Evolutionary conservation across 2,329 filamentous ascomycete genomes (phyloP).

Genomic region (Zymoseptoria ardabiliae): DNA sequence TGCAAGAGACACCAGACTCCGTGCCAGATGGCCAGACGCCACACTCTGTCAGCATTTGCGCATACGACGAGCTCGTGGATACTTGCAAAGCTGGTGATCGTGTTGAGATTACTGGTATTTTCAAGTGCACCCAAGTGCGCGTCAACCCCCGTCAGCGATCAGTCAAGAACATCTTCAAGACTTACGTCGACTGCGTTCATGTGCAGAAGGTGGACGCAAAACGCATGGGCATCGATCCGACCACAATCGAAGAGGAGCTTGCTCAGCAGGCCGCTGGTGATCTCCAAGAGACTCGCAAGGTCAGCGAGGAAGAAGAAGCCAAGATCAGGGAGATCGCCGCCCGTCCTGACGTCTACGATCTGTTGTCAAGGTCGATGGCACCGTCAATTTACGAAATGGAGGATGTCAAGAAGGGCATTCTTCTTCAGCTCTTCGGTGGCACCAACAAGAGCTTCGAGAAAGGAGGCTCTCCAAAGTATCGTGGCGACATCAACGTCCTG

Average conservation of each 20-base stretch:
- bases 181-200: conserved; percentile 90
- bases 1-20: conserved; percentile 93
- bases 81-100: conserved; percentile 97
- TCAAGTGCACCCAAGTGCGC: conserved; percentile 86
- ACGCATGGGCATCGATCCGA: conserved; percentile 81
- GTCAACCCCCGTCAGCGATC: conserved; percentile 89
- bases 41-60: conserved; percentile 91
- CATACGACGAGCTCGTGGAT: conserved; percentile 95
- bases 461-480: conserved; percentile 88
- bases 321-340: conserved; percentile 77
- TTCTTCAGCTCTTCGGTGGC: conserved; percentile 92
- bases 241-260: conserved; percentile 77
- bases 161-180: conserved; percentile 95
- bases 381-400: conserved; percentile 97
- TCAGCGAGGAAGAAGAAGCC: conserved; percentile 77
- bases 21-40: conserved; percentile 95
- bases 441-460: conserved; percentile 98
- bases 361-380: conserved; percentile 81
- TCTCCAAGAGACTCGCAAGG: conserved; percentile 75
- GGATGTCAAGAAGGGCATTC: conserved; percentile 96
- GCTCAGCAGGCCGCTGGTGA: conserved; percentile 64
- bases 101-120: conserved; percentile 92
- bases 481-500: conserved; percentile 94
- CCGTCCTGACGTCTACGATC: conserved; percentile 83
- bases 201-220: conserved; percentile 96